Base-by-base conservation (phyloP, 768 basidiomycete genomes). In the Chiua virens region DNA sequence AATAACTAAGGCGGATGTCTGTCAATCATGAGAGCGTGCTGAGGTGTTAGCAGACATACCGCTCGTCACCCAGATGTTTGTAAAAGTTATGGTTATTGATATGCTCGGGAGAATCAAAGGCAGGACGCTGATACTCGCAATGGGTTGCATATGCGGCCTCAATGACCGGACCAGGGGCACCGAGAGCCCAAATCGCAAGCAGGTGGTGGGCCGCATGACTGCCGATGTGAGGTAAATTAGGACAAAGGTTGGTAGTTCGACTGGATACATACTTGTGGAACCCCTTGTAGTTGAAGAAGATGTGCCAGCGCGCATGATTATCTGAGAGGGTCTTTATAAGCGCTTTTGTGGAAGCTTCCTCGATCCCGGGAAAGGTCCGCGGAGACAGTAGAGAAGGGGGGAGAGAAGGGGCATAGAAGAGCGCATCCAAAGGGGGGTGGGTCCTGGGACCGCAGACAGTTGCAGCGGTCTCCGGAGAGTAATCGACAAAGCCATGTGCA, bases 151-250 rank as follows among this genome's bases (percentile, higher is more conserved):
- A 80, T 4, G 75, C 78, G 5, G 71, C 75, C 37, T 73, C 63
- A 3, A 81, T 64, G 36, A 79, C 59, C 11, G 63, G 54, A 1
- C 64, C 66, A 14, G 74, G 67, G 0, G 78, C 86, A 2, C 87
- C 87, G 11, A 89, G 64, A 1, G 75, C 73, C 72, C 81, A 88
- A 3, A 82, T 74, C 7, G 83, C 82, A 22, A 85, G 64, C 18
- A 79, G 55, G 22, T 79, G 81, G 55, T 87, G 85, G 5, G 79
- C 70, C 30, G 77, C 67, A 67, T 88, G 86, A 49, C 80, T 81
- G 30, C 30, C 30, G 5, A 2, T 30, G 9, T 45, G 42, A 23
- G 50, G 7, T 4, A 44, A 75, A 41, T 55, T 52, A 56, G 47
- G 20, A 49, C n/a, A n/a, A n/a, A n/a, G n/a, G n/a, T n/a, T n/a